A percentile compares a stretch with the other conserved stretches of the same genome.
Conservation (phyloP, 1,284 basidiomycete species). For the Cystobasidium slooffiae region DNA sequence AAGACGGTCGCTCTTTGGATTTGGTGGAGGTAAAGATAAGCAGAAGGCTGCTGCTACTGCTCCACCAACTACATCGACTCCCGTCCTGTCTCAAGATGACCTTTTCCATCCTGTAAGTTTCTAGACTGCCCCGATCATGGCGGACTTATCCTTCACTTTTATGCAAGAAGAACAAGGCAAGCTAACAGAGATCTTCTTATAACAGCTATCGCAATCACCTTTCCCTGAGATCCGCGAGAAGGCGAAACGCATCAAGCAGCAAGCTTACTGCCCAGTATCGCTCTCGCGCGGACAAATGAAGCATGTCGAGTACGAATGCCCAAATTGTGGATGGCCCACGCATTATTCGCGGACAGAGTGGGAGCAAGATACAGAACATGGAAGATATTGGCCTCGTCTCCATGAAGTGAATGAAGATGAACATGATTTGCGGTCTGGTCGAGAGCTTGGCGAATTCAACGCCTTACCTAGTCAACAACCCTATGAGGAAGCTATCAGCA, state of each 20-base stretch:
- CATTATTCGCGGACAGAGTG: conserved; percentile 89
- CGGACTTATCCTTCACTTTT: too few relatives aligned
- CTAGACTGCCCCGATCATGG: not conserved
- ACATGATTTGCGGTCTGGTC: conserved; percentile 89
- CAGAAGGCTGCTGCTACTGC: not conserved
- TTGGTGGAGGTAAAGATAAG: conserved; percentile 34
- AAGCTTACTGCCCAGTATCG: conserved; percentile 90
- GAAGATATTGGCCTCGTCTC: conserved; percentile 78
- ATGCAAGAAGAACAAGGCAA: not conserved
- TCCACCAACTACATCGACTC: conserved; percentile 31
- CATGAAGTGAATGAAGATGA: conserved; percentile 94
- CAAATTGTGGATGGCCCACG: conserved; percentile 96
- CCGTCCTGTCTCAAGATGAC: conserved; percentile 67
- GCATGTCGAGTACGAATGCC: conserved; percentile 83
- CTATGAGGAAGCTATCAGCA: conserved; percentile 90
- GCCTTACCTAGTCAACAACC: conserved; percentile 82
- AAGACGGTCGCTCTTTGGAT: conserved; percentile 39
- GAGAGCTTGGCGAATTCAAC: conserved; percentile 80
- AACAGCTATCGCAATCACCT: conserved; percentile 78
- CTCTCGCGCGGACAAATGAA: conserved; percentile 66
- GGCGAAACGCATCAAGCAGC: conserved; percentile 77
- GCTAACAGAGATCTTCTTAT: not conserved
- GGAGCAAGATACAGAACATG: conserved; percentile 77
- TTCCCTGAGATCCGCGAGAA: conserved; percentile 80
- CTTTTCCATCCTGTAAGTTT: conserved; percentile 74